A percentile compares a stretch with the other conserved stretches of the same genome.
Evolutionary conservation across 169 alveolate species (phyloP).

Genomic region (Eimeria necatrix): DNA sequence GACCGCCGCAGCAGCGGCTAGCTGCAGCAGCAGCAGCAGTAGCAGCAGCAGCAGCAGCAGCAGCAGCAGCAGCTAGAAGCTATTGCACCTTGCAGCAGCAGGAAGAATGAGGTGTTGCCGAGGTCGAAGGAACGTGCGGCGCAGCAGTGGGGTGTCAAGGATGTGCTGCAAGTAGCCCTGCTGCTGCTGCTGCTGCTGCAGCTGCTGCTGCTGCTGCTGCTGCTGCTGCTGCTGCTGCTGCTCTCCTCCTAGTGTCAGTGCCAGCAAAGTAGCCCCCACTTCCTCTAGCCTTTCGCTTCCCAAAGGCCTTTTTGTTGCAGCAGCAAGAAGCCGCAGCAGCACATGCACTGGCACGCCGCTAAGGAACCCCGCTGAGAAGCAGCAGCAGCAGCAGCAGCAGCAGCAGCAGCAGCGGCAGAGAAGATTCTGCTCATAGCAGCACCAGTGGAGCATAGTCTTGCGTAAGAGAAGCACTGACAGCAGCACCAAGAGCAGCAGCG

Average conservation of each 20-base stretch:
- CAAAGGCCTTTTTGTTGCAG: slow-evolving; percentile 22
- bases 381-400: slow-evolving; percentile 15
- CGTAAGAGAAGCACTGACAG: background rate
- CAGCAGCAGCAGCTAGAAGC: slow-evolving; percentile 22
- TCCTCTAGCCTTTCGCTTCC: slow-evolving; percentile 54
- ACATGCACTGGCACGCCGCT: slow-evolving; percentile 53
- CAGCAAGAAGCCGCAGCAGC: slow-evolving; percentile 50
- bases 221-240: slow-evolving; percentile 50
- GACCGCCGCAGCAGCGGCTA: background rate
- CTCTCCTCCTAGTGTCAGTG: slow-evolving; percentile 47
- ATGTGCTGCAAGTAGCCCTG: slow-evolving; percentile 51
- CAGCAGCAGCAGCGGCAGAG: background rate
- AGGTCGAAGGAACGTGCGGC: slow-evolving; percentile 54
- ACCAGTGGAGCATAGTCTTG: too few relatives aligned
- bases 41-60: background rate
- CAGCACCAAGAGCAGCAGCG: background rate
- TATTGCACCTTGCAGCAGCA: slow-evolving; percentile 72
- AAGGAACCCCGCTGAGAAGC: slow-evolving; percentile 25
- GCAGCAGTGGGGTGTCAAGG: slow-evolving; percentile 21
- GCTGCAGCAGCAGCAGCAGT: background rate
- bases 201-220: background rate
- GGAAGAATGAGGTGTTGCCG: slow-evolving; percentile 52
- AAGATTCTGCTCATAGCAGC: background rate
- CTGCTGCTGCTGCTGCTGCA: slow-evolving; percentile 42
- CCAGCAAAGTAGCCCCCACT: slow-evolving; percentile 40